phyloP scores from a whole-genome alignment of 164 flowering plant genomes.

The Stephania japonica region DNA sequence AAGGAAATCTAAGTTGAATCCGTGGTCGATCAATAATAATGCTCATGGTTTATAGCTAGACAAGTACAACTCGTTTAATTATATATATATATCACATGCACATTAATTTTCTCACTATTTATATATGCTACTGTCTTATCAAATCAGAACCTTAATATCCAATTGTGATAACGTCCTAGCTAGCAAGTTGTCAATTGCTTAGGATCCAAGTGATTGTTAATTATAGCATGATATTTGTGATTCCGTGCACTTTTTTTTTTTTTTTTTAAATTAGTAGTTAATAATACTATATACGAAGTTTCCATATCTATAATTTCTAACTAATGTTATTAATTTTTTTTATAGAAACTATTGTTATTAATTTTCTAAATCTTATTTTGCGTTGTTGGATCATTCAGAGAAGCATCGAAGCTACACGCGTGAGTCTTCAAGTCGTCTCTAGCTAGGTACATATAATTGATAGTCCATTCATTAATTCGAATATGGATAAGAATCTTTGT shows the following conservation, averaged over 20 bases:
- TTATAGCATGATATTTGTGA: background rate
- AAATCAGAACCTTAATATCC: background rate
- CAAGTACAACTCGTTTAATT: background rate
- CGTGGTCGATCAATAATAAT: too few relatives aligned
- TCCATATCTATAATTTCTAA: too few relatives aligned
- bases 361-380: too few relatives aligned
- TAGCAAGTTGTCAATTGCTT: background rate
- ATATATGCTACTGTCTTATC: background rate
- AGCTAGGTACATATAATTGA: too few relatives aligned
- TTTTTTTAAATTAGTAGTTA: background rate
- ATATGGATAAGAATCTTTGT: slow-evolving; percentile 1
- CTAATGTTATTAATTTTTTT: too few relatives aligned
- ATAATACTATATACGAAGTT: too few relatives aligned
- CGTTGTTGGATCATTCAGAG: too few relatives aligned
- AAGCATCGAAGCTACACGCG: too few relatives aligned
- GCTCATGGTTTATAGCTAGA: too few relatives aligned
- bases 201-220: background rate
- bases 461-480: background rate
- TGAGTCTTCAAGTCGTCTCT: too few relatives aligned
- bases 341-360: too few relatives aligned
- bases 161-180: background rate
- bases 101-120: background rate
- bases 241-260: background rate
- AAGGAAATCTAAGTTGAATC: too few relatives aligned
- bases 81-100: background rate